Evolutionary conservation across 805 yeast species (phyloP).

Genomic region (Tetrapisispora nanseiensis): DNA sequence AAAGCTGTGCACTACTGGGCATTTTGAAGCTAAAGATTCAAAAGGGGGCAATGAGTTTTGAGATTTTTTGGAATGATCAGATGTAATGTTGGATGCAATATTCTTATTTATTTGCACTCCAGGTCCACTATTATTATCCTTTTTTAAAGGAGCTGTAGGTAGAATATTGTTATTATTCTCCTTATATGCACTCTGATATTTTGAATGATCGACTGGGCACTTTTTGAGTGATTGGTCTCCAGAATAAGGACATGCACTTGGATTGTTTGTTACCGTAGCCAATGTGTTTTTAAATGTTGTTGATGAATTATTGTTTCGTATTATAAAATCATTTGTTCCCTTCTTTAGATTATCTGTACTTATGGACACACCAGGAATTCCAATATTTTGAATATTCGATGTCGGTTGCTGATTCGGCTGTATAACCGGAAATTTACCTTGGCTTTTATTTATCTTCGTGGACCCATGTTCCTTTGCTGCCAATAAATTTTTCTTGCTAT

Average conservation of each 20-base stretch:
- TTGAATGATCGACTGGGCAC: slow-evolving; percentile 2
- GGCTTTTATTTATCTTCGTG: background rate
- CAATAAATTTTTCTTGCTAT: slow-evolving; percentile 11
- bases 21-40: slow-evolving; percentile 19
- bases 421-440: slow-evolving; percentile 3
- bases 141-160: background rate
- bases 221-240: background rate
- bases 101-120: background rate
- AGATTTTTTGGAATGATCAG: no score
- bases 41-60: slow-evolving; percentile 15
- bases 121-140: no score
- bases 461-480: background rate
- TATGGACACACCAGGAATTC: no score
- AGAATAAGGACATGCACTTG: background rate
- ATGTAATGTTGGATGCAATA: background rate
- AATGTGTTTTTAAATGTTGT: background rate
- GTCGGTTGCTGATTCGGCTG: background rate
- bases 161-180: background rate
- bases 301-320: no score
- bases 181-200: background rate
- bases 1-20: slow-evolving; percentile 20
- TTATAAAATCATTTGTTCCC: no score
- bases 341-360: no score
- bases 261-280: background rate
- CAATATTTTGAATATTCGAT: background rate